phyloP scores from a whole-genome alignment of 805 yeast genomes.

The Yarrowia sp. region DNA sequence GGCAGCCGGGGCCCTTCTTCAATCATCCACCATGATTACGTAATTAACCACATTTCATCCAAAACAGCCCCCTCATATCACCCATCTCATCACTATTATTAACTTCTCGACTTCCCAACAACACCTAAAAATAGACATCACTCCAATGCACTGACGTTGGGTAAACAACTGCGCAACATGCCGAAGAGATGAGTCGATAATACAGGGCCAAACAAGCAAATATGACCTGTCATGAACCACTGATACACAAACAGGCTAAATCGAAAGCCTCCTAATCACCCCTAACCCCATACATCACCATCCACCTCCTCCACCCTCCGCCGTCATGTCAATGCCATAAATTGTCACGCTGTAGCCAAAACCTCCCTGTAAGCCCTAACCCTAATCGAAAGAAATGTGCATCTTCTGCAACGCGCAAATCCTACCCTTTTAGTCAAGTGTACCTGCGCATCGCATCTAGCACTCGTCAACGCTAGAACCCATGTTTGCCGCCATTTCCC shows the following conservation, averaged over 20 bases:
- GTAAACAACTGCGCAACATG: neutral
- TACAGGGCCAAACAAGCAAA: neutral
- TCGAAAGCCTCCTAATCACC: neutral
- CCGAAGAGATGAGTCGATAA: neutral
- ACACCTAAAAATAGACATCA: constrained; percentile 6
- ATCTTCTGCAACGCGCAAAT: constrained; percentile 32
- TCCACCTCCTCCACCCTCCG: neutral
- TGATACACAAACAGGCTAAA: neutral
- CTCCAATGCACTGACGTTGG: constrained; percentile 7
- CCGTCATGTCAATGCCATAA: neutral
- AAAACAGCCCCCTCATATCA: too few species aligned
- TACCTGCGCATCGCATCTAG: constrained; percentile 23
- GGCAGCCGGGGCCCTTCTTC: too few species aligned
- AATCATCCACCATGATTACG: neutral
- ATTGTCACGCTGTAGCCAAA: neutral
- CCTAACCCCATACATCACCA: neutral
- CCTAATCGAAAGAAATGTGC: constrained; percentile 17
- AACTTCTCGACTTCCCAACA: neutral
- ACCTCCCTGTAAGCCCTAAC: constrained; percentile 10
- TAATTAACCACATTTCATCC: too few species aligned
- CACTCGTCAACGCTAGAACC: neutral
- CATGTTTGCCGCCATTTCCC: constrained; percentile 33
- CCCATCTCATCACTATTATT: too few species aligned
- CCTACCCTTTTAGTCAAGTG: constrained; percentile 25
- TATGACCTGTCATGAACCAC: neutral